A percentile compares a stretch with the other conserved stretches of the same genome.
phyloP scores from a whole-genome alignment of 805 yeast genomes.

The Kodamaea kakaduensis region DNA sequence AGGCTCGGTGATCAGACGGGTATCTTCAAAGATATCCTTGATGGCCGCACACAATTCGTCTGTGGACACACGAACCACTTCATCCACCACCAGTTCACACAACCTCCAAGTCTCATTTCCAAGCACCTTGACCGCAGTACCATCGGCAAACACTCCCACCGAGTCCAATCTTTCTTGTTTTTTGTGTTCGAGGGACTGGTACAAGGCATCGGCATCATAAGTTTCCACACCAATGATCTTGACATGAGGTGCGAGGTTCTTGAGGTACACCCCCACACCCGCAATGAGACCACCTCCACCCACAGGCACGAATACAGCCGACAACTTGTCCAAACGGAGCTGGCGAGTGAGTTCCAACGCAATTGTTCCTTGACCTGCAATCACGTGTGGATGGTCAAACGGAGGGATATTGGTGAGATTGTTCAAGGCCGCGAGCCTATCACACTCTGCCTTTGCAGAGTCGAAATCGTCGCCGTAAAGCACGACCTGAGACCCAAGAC shows the following conservation, averaged over 20 bases:
- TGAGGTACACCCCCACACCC: slow-evolving; percentile 86
- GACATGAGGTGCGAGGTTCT: slow-evolving; percentile 96
- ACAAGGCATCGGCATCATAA: slow-evolving; percentile 89
- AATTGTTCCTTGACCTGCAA: slow-evolving; percentile 98
- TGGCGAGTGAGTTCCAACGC: slow-evolving; percentile 92
- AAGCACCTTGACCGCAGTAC: slow-evolving; percentile 87
- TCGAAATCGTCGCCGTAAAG: slow-evolving; percentile 93
- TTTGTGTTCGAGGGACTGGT: slow-evolving; percentile 58
- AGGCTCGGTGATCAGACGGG: slow-evolving; percentile 91
- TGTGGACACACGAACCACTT: slow-evolving; percentile 76
- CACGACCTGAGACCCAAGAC: slow-evolving; percentile 93
- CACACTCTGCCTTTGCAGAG: slow-evolving; percentile 89
- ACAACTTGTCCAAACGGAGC: slow-evolving; percentile 66
- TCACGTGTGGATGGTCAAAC: slow-evolving; percentile 94
- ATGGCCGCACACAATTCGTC: slow-evolving; percentile 97
- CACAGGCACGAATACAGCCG: slow-evolving; percentile 86
- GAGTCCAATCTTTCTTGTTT: slow-evolving; percentile 52
- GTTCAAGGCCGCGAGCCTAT: slow-evolving; percentile 59
- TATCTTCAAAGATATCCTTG: slow-evolving; percentile 93
- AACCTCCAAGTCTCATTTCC: slow-evolving; percentile 92
- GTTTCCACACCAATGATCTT: slow-evolving; percentile 96
- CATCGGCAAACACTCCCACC: slow-evolving; percentile 99
- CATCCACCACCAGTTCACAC: slow-evolving; percentile 78
- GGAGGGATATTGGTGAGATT: slow-evolving; percentile 94
- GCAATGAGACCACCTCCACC: slow-evolving; percentile 98